Base-by-base conservation (phyloP, 225 moss, liverwort and hornwort genomes). In the Takakia lepidozioides region DNA sequence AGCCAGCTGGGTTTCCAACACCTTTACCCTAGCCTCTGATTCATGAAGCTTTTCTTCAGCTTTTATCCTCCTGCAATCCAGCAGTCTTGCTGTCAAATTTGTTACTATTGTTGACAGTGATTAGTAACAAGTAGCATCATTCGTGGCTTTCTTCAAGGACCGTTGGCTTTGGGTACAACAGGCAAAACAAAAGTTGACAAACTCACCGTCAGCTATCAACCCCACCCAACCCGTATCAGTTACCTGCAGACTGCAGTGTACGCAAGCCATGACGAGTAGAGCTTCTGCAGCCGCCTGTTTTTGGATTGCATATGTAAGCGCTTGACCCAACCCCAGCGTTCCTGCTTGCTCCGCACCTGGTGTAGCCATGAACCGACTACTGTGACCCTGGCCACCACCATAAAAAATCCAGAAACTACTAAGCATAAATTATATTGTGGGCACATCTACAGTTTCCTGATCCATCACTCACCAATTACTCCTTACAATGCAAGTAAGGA, bases 241-340 rank as follows among this genome's bases (percentile, higher is more conserved):
- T 63, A 93, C 92, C 80, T 83, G 74, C 73, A 65, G 10, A 47
- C 68, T 63, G 77, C 68, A 3, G 70, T 46, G 51, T 63, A 78
- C 21, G 83, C 24, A 58, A 72, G 48, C 92, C 88, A 93, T 39
- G 43, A 61, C 19, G 44, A 75, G 49, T 88, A 85, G 18, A 70
- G 53, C 19, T 50, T 69, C 24, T 69, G 85, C 61, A 80, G 57
- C 27, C 52, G 61, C 39, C 73, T 66, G 37, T 66, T 48, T 48
- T 49, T 55, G 38, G 60, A 66, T 19, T 63, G 71, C 47, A 58
- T 63, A 26, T 67, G 67, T 30, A 88, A 51, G 32, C 57, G 75
- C 21, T 26, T 44, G 67, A 75, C 46, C 64, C 71, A 61, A 25
- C 62, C 27, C 49, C 56, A 66, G 36, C 74, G 51, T 53, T 22